Percentiles rank a stretch among this genome's conserved stretches.
These are phyloP conservation scores for Lophium mytilinum DNA, from an alignment of 495 filamentous ascomycete genomes.

Conservation along the genomic window DNA sequence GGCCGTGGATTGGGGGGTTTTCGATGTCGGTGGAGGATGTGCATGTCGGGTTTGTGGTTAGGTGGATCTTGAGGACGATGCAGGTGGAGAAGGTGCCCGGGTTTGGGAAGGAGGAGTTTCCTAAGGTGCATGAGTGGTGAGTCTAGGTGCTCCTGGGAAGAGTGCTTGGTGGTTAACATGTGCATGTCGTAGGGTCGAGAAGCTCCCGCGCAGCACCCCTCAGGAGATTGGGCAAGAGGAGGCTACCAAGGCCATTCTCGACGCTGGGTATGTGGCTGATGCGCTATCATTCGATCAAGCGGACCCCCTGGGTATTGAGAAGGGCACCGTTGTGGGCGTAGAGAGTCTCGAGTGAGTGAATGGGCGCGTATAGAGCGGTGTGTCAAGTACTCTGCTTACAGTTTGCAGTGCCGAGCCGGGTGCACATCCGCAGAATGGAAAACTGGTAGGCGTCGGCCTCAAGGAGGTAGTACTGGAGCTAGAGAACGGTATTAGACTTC, in stretches of 20 bases:
- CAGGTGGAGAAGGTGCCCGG: conserved; percentile 13
- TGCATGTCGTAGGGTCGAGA: conserved; percentile 5
- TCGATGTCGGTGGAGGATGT: conserved; percentile 18
- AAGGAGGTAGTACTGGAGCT: conserved; percentile 20
- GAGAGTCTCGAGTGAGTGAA: conserved; percentile 23
- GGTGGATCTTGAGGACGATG: conserved; percentile 21
- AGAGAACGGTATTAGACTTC: conserved; percentile 16
- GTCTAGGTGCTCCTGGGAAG: neutral
- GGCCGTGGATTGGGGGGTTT: conserved; percentile 8
- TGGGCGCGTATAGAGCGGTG: neutral
- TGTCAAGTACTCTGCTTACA: neutral
- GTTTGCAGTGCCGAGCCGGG: conserved; percentile 9
- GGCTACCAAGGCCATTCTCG: conserved; percentile 8
- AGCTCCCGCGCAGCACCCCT: conserved; percentile 6
- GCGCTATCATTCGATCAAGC: neutral
- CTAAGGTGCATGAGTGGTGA: conserved; percentile 13
- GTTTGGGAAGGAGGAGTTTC: conserved; percentile 16
- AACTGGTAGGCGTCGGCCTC: conserved; percentile 13
- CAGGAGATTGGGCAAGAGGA: conserved; percentile 11
- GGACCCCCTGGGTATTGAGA: conserved; percentile 13
- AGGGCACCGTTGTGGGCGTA: conserved; percentile 9
- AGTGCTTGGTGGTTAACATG: neutral
- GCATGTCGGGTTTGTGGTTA: conserved; percentile 15
- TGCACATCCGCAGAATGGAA: conserved; percentile 19
- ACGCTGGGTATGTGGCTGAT: neutral